Percentiles rank a stretch among this genome's conserved stretches.
phyloP scores from a whole-genome alignment of 768 basidiomycete genomes.

The Tulasnella sp. region DNA sequence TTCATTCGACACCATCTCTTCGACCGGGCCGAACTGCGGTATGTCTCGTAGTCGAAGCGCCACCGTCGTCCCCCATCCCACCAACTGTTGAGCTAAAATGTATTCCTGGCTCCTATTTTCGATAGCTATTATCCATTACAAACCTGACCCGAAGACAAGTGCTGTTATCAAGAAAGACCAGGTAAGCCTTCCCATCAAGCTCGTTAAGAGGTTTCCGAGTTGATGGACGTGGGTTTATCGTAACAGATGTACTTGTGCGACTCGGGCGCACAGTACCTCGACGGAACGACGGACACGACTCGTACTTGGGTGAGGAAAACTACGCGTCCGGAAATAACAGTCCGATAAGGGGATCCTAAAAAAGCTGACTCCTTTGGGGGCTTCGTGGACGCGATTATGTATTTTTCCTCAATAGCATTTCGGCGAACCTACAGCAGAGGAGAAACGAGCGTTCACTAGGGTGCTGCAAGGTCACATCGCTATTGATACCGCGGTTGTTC shows the following conservation, averaged over 20 bases:
- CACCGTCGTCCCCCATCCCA: not conserved
- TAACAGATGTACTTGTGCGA: slow-evolving; percentile 67
- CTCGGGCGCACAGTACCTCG: slow-evolving; percentile 81
- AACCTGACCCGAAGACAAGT: slow-evolving; percentile 64
- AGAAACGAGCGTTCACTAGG: slow-evolving; percentile 82
- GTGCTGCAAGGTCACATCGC: slow-evolving; percentile 89
- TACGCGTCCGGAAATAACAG: too few species aligned
- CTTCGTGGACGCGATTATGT: not conserved
- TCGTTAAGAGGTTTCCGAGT: not conserved
- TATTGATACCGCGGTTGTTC: slow-evolving; percentile 79
- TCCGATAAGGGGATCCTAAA: not conserved
- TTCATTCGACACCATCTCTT: slow-evolving; percentile 89
- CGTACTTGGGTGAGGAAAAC: slow-evolving; percentile 78
- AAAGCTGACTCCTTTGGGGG: not conserved
- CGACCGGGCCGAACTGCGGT: slow-evolving; percentile 89
- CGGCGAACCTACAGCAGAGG: slow-evolving; percentile 70
- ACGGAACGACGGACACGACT: slow-evolving; percentile 94
- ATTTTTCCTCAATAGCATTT: slow-evolving; percentile 54
- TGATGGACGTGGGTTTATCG: slow-evolving; percentile 24
- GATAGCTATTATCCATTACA: slow-evolving; percentile 88
- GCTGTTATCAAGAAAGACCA: slow-evolving; percentile 69
- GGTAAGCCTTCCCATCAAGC: slow-evolving; percentile 34
- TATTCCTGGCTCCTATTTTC: not conserved
- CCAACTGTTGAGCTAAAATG: not conserved
- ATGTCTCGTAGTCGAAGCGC: slow-evolving; percentile 24